A percentile compares a stretch with the other conserved stretches of the same genome.
Evolutionary conservation across 2,329 filamentous ascomycete species (phyloP).

Genomic region (Coniochaeta sp.): DNA sequence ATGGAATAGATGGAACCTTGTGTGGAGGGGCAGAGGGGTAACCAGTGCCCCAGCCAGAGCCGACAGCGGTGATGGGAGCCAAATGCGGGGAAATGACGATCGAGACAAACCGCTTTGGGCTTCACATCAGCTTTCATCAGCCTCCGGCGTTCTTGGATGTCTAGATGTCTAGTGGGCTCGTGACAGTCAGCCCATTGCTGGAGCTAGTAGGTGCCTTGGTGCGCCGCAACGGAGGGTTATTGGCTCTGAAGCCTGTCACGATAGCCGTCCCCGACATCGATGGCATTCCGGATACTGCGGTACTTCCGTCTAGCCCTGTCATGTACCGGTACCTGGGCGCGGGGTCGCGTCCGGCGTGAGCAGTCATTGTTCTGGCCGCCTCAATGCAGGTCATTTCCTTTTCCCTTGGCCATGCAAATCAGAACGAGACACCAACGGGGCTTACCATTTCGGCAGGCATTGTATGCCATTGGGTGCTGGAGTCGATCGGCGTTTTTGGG

Average conservation of each 20-base stretch:
- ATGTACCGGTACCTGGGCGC: not conserved
- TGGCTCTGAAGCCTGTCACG: not conserved
- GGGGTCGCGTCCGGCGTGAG: not conserved
- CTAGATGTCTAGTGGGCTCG: not conserved
- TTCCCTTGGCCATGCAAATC: not conserved
- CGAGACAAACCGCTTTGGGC: not conserved
- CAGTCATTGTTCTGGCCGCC: not conserved
- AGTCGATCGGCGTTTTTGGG: not conserved
- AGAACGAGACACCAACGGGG: not conserved
- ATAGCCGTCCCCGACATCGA: not conserved
- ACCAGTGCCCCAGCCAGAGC: not conserved
- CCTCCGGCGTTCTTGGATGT: not conserved
- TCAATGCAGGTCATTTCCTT: not conserved
- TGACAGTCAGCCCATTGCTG: not conserved
- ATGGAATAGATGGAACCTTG: not conserved
- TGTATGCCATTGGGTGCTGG: not conserved
- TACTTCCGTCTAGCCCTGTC: not conserved
- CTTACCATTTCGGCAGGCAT: not conserved
- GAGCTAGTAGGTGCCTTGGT: not conserved
- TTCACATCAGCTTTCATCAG: not conserved
- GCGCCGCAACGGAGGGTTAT: not conserved
- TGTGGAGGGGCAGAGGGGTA: slow-evolving; percentile 1
- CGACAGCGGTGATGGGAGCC: not conserved
- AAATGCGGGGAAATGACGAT: not conserved
- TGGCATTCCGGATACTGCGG: not conserved